Conservation (phyloP, 495 filamentous ascomycete genomes). For the Diplogelasinospora grovesii region DNA sequence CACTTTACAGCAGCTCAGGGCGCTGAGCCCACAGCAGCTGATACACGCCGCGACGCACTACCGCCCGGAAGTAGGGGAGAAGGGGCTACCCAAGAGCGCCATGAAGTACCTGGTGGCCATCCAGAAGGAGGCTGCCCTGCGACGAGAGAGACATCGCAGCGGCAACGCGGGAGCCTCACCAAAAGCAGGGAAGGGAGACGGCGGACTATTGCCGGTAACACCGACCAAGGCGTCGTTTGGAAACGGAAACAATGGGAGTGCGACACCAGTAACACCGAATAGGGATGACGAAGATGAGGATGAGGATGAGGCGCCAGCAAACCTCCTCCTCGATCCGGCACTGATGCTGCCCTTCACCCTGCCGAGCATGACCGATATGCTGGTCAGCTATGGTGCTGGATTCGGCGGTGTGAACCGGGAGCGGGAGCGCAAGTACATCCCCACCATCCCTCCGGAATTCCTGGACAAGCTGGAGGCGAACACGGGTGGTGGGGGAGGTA, state of each 20-base stretch:
- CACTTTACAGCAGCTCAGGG: constrained; percentile 81
- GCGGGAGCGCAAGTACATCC: constrained; percentile 91
- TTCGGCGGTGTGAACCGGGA: constrained; percentile 90
- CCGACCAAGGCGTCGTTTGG: no score
- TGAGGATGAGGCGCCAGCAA: constrained; percentile 56
- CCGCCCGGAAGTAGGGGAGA: constrained; percentile 90
- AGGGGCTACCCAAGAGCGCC: constrained; percentile 74
- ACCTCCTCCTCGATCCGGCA: constrained; percentile 78
- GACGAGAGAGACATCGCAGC: constrained; percentile 40
- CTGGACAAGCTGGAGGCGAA: constrained; percentile 80
- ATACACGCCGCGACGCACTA: constrained; percentile 91
- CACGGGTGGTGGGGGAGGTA: constrained; percentile 30
- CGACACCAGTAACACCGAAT: no score
- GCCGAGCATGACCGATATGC: constrained; percentile 95
- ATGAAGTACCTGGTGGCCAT: constrained; percentile 78
- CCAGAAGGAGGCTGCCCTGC: constrained; percentile 61
- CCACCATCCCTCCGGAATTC: constrained; percentile 90
- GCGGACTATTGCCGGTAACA: no score
- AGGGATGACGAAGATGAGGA: constrained; percentile 36
- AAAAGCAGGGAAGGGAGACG: constrained; percentile 19
- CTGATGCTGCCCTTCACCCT: constrained; percentile 91
- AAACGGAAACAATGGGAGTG: no score
- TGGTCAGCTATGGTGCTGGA: constrained; percentile 88
- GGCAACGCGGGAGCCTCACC: constrained; percentile 25
- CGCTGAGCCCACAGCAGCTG: constrained; percentile 80